These are phyloP conservation scores for Teunomyces tritomae DNA, from an alignment of 805 yeast species.

Conservation along the genomic window DNA sequence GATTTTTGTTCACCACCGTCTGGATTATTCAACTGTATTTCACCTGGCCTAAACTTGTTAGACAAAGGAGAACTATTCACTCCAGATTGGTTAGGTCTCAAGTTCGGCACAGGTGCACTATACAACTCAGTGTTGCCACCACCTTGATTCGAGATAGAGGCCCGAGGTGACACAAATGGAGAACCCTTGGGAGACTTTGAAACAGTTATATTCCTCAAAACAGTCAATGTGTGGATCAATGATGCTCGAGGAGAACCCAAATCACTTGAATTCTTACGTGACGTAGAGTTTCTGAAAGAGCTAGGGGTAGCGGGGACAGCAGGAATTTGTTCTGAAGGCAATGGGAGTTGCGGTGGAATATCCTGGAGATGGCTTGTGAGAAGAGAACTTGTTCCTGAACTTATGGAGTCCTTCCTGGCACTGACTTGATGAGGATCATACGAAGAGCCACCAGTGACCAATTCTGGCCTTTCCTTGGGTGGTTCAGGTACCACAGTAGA, in stretches of 20 bases:
- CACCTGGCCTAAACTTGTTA: neutral
- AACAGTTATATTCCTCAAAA: conserved; percentile 35
- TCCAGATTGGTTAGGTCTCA: conserved; percentile 12
- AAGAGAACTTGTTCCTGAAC: conserved; percentile 25
- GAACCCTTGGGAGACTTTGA: conserved; percentile 37
- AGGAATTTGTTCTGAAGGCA: conserved; percentile 55
- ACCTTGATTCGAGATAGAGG: conserved; percentile 42
- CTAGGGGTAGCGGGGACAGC: conserved; percentile 36
- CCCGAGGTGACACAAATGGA: conserved; percentile 47
- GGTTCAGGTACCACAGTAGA: too few relatives aligned
- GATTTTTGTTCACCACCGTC: neutral
- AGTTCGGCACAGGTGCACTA: conserved; percentile 17
- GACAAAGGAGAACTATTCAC: neutral
- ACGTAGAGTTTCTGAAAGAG: conserved; percentile 30
- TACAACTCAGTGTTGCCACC: conserved; percentile 11
- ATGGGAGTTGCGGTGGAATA: conserved; percentile 56
- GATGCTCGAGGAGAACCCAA: conserved; percentile 40
- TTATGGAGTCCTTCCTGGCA: conserved; percentile 17
- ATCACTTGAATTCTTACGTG: conserved; percentile 38
- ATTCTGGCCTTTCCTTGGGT: neutral
- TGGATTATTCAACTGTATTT: neutral
- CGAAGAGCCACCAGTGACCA: neutral
- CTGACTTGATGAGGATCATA: conserved; percentile 4
- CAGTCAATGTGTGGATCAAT: conserved; percentile 38
- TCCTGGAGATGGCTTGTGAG: conserved; percentile 32